These are phyloP conservation scores for Pleurotus ostreatus DNA, from an alignment of 768 basidiomycete genomes.

Conservation along the genomic window DNA sequence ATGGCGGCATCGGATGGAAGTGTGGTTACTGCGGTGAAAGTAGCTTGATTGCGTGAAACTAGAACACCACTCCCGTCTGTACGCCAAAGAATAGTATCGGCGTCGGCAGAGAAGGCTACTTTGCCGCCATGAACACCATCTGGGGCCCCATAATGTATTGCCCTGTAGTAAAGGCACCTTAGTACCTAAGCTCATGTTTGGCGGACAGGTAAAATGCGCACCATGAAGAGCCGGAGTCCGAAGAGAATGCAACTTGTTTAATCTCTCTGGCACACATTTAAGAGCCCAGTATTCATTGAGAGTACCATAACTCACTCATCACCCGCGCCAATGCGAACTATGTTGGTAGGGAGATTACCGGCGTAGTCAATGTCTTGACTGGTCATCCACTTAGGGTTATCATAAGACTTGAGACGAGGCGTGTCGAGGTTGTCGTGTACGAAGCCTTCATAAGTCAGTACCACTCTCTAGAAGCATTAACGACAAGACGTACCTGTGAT, in stretches of 20 bases:
- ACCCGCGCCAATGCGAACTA: conserved; percentile 49
- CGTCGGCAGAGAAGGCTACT: conserved; percentile 39
- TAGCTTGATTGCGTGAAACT: conserved; percentile 45
- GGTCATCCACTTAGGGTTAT: conserved; percentile 45
- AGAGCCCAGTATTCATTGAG: not conserved
- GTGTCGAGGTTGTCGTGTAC: conserved; percentile 39
- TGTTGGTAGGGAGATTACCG: conserved; percentile 42
- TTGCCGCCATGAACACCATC: conserved; percentile 35
- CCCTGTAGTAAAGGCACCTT: conserved; percentile 20
- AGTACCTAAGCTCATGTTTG: no score
- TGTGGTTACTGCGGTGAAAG: conserved; percentile 45
- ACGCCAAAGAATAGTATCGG: conserved; percentile 55
- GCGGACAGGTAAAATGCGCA: conserved; percentile 7
- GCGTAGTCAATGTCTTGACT: conserved; percentile 50
- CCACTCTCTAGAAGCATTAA: no score
- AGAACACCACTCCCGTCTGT: conserved; percentile 43
- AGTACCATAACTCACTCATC: conserved; percentile 21
- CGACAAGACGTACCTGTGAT: conserved; percentile 34
- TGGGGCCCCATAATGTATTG: conserved; percentile 49
- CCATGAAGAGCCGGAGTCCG: conserved; percentile 52
- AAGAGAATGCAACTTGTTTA: conserved; percentile 56
- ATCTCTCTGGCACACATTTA: conserved; percentile 27
- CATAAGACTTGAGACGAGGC: conserved; percentile 34
- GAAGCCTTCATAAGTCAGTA: conserved; percentile 33
- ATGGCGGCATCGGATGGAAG: conserved; percentile 52